Percentiles rank a stretch among this genome's conserved stretches.
Evolutionary conservation across 805 yeast genomes (phyloP).

Genomic region (Debaryomyces maramus): DNA sequence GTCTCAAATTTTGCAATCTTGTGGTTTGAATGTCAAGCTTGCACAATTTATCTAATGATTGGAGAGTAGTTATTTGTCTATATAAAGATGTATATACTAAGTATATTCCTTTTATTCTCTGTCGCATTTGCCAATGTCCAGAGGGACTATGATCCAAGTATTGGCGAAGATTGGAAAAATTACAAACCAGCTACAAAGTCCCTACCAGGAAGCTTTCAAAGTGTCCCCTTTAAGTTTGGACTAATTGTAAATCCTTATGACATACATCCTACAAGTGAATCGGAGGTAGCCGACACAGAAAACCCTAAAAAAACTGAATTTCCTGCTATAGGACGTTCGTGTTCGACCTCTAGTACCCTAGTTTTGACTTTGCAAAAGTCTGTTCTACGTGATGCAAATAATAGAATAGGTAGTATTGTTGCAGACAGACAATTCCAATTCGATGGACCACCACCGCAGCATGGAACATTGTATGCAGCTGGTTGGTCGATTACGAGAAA

Average conservation of each 20-base stretch:
- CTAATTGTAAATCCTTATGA: constrained; percentile 31
- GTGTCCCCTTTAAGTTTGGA: constrained; percentile 37
- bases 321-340: too few species aligned
- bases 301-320: constrained; percentile 29
- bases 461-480: constrained; percentile 37
- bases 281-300: too few species aligned
- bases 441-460: constrained; percentile 43
- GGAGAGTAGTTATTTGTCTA: too few species aligned
- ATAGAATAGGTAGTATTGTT: constrained; percentile 40
- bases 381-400: constrained; percentile 29
- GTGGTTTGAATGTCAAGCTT: too few species aligned
- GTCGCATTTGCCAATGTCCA: not conserved
- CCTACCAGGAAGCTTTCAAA: constrained; percentile 18
- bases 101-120: too few species aligned
- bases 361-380: constrained; percentile 30
- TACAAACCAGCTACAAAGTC: constrained; percentile 23
- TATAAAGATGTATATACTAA: too few species aligned
- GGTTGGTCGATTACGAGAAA: constrained; percentile 38
- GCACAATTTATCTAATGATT: too few species aligned
- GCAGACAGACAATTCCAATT: constrained; percentile 40
- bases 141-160: constrained; percentile 20
- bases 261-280: too few species aligned
- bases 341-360: constrained; percentile 24
- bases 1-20: too few species aligned
- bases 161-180: constrained; percentile 37